Evolutionary conservation across 2,329 filamentous ascomycete species (phyloP).

Genomic region (Talaromyces amestolkiae): DNA sequence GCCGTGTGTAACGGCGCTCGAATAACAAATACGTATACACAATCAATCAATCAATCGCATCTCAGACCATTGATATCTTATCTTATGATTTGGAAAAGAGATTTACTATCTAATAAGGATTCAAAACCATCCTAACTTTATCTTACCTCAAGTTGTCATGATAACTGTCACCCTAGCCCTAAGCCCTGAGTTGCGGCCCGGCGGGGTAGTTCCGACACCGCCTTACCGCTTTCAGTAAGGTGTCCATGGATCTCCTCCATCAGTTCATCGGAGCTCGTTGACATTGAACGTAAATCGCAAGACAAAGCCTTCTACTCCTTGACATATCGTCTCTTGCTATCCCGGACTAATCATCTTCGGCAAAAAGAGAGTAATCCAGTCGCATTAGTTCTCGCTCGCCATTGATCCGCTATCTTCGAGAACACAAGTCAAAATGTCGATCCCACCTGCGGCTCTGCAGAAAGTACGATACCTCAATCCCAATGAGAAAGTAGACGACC

Average conservation of each 20-base stretch:
- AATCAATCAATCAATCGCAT: neutral
- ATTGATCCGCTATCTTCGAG: neutral
- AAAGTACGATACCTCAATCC: slow-evolving; percentile 59
- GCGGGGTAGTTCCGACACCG: slow-evolving; percentile 10
- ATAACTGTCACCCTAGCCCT: slow-evolving; percentile 16
- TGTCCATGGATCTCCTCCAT: slow-evolving; percentile 4
- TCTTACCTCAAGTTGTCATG: neutral
- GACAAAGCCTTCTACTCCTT: neutral
- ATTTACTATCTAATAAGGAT: neutral
- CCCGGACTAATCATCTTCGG: neutral
- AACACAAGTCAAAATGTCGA: slow-evolving; percentile 65
- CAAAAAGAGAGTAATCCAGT: no score
- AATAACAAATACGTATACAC: neutral
- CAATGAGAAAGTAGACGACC: neutral
- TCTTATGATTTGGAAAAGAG: neutral
- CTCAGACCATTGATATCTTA: neutral
- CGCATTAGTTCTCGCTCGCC: neutral
- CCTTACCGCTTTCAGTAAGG: neutral
- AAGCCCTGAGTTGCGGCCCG: slow-evolving; percentile 15
- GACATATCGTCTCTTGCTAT: neutral
- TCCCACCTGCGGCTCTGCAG: slow-evolving; percentile 88
- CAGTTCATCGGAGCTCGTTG: neutral
- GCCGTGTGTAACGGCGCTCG: neutral
- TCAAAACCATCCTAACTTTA: neutral
- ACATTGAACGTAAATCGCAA: neutral